A percentile compares a stretch with the other conserved stretches of the same genome.
Conservation (phyloP, 345 rosid genomes). For the Anacardium occidentale region DNA sequence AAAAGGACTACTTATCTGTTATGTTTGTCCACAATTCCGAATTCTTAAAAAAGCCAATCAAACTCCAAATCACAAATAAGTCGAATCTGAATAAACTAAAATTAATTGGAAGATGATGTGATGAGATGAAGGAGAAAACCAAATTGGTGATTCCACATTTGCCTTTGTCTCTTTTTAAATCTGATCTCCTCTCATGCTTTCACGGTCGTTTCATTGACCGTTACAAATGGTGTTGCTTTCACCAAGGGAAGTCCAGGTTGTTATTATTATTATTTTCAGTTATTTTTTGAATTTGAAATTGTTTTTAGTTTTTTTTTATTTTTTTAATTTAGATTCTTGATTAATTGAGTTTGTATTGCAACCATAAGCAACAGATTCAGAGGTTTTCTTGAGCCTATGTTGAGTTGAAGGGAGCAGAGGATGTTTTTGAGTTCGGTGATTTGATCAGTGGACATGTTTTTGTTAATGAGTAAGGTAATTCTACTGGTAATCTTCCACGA, state of each 20-base stretch:
- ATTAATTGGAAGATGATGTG: background rate
- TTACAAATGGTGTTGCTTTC: constrained; percentile 54
- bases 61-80: no score
- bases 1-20: no score
- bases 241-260: constrained; percentile 61
- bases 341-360: constrained; percentile 19
- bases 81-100: no score
- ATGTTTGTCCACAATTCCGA: no score
- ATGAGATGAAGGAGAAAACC: constrained; percentile 50
- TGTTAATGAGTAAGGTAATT: constrained; percentile 73
- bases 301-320: background rate
- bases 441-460: constrained; percentile 69
- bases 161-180: constrained; percentile 64
- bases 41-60: no score
- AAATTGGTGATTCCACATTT: constrained; percentile 72
- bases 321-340: background rate
- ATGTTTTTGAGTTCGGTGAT: constrained; percentile 62
- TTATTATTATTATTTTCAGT: background rate
- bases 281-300: background rate
- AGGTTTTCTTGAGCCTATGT: constrained; percentile 61
- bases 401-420: constrained; percentile 57
- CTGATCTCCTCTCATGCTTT: constrained; percentile 53
- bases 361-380: constrained; percentile 43
- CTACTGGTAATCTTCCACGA: background rate
- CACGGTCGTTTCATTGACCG: constrained; percentile 54